phyloP scores from a whole-genome alignment of 495 filamentous ascomycete species.

The Penicillium alfredii region DNA sequence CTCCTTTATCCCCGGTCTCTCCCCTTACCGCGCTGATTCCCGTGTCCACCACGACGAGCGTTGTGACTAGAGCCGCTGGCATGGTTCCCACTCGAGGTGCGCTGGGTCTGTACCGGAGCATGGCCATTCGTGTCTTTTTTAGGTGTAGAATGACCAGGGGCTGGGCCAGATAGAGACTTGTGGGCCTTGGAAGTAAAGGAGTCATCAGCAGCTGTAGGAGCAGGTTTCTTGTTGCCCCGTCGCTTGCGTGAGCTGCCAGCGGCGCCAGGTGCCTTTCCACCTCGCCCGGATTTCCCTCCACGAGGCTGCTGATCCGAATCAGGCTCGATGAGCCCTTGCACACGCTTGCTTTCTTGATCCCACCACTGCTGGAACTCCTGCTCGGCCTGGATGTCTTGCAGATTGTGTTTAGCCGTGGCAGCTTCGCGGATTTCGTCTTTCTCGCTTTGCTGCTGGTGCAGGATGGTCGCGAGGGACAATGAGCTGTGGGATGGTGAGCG shows the following conservation, averaged over 20 bases:
- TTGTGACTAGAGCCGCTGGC: constrained; percentile 1
- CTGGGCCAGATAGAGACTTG: constrained; percentile 1
- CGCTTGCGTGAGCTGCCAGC: constrained; percentile 21
- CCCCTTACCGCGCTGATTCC: constrained; percentile 9
- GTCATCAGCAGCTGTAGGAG: constrained; percentile 1
- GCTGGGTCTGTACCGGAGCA: constrained; percentile 3
- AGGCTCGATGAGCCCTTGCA: constrained; percentile 54
- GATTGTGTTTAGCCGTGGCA: constrained; percentile 68
- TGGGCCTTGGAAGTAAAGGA: constrained; percentile 5
- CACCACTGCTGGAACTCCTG: constrained; percentile 98
- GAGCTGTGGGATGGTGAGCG: constrained; percentile 50
- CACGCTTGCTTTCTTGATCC: constrained; percentile 78
- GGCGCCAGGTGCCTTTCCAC: constrained; percentile 11
- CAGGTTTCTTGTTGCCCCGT: constrained; percentile 22
- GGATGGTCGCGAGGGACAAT: constrained; percentile 78
- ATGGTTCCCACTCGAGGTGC: constrained; percentile 1
- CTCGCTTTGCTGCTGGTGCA: constrained; percentile 77
- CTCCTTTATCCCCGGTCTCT: constrained; percentile 8
- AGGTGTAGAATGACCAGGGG: constrained; percentile 1
- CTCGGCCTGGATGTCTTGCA: constrained; percentile 92
- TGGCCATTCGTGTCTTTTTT: constrained; percentile 12
- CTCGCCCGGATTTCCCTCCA: constrained; percentile 25
- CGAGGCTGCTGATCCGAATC: constrained; percentile 41
- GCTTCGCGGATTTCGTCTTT: constrained; percentile 78
- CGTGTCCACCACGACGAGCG: constrained; percentile 17